Base-by-base conservation (phyloP, 371 early-diverging fungal genomes). In the Capillidium rhysosporum region DNA sequence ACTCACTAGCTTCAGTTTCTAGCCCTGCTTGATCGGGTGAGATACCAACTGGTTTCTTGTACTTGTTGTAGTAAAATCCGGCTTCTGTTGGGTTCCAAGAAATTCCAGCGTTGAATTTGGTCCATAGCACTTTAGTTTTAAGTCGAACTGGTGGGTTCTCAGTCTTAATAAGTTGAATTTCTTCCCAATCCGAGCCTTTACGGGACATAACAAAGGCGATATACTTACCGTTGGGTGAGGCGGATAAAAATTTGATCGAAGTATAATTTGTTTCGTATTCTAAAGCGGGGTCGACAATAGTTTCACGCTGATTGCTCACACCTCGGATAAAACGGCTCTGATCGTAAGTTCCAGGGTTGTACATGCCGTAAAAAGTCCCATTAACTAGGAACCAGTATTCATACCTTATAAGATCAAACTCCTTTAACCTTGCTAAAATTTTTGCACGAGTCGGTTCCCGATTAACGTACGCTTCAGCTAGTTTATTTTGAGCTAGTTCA, bases 141-240 rank as follows among this genome's bases (percentile, higher is more conserved):
- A 64, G 45, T 20, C 51, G 59, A 28, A 40, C 58, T 1, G 46
- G 49, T 28, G 41, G 39, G 21, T 10, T 47, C 7, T 54, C 45
- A 3, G 65, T 62, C n/a, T 53, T 49, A 44, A 56, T 55, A 16
- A 79, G 63, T 55, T 70, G 64, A 47, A 79, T 67, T 7, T 60
- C 71, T 53, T 67, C 71, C 80, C 82, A 82, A 58, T 82, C 82
- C 46, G 63, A 61, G 40, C 79, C 82, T 8, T 61, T 64, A 58
- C 71, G 66, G 20, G 72, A 63, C 58, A 80, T 72, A 14, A 44
- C 52, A 57, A 63, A 68, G 7, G 55, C 66, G 31, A 55, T 59
- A 16, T 56, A 29, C 24, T 56, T 44, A n/a, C 77, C 77, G 29
- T 72, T 68, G 5, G 66, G 62, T 18, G 76, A 73, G 23, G 77